Base-by-base conservation (phyloP, 257 asterid species). In the Solanum acaule region DNA sequence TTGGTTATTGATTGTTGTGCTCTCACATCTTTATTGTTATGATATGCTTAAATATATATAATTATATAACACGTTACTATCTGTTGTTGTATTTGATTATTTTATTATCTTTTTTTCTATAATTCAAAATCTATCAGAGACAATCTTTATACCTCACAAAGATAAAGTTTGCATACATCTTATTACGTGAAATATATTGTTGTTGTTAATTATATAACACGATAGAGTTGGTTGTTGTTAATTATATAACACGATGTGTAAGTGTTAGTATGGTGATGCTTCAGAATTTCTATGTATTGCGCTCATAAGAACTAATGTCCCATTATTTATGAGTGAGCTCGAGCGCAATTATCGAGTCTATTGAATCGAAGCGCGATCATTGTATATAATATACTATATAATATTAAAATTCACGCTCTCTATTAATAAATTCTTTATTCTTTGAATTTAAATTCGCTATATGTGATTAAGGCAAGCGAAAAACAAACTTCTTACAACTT, bases 101-200 rank as follows among this genome's bases (percentile, higher is more conserved):
- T 63, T 52, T 52, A 2, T 52, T 0, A 0, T 16, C 8, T 5
- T 14, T 9, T 10, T 63, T 10, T 10, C 7, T 23, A 63, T 0
- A 0, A 65, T 11, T 23, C 1, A 10, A 0, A n/a, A 14, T 65
- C 8, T 65, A 10, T 10, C 1, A 2, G 0, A 61, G 2, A 23
- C 1, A 61, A 61, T 10, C 0, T 61, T 0, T 63, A 3, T 11
- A 65, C 0, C 18, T n/a, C 0, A n/a, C 2, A 65, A 65, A 65
- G 4, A 0, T 63, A n/a, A 63, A 25, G 0, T 65, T 0, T n/a
- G 1, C 2, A n/a, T 63, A n/a, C 15, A 63, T 63, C 0, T 10
- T 63, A 63, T 63, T 63, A 63, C 8, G 25, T 2, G 1, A 0
- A 10, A 5, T n/a, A 63, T n/a, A 11, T 63, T 10, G 0, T n/a